Base-by-base conservation (phyloP, 2,329 filamentous ascomycete species). In the Microcyclosporella mali region DNA sequence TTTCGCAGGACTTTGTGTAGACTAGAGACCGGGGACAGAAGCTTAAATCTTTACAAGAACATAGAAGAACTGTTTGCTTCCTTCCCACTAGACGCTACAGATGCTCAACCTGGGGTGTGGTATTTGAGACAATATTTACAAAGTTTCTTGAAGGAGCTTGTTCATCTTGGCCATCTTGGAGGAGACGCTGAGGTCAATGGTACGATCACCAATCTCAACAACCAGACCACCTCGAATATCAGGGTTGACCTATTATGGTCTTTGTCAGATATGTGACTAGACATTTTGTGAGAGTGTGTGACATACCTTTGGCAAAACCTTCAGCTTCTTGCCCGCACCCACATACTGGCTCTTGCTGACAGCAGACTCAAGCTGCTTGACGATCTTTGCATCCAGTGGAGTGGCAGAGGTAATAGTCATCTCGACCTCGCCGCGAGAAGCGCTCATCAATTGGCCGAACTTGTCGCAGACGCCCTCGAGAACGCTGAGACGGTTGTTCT, bases 101-200 rank as follows among this genome's bases (percentile, higher is more conserved):
- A 37, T 25, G 25, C 44, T 45, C 35, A 33, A 32, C 37, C 42
- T 10, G 25, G 16, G 33, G 42, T 40, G 41, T n/a, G 43, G 48
- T 52, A 51, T 48, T 25, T 9, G 21, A 6, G 4, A 6, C 21
- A 25, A 63, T 67, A 70, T 88, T 86, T 95, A 98, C 85, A 98
- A 77, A 70, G 84, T 79, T 73, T 98, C 92, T 60, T 79, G 89
- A 66, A 98, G 85, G 68, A 95, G 83, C 84, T 97, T 98, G 87
- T 98, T 98, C 81, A 98, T 87, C 82, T 88, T 94, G 69, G 86
- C 79, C 71, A 98, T 84, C 79, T 90, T 94, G 68, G 85, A 77
- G 37, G 90, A 90, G 64, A 98, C 89, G 71, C 85, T 92, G 59
- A 95, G 84, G 73, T 98, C 92, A 66, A 98, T 95, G 68, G 90